Percentiles rank a stretch among this genome's conserved stretches.
phyloP scores from a whole-genome alignment of 176 grass and related monocot genomes.

The Guadua angustifolia region DNA sequence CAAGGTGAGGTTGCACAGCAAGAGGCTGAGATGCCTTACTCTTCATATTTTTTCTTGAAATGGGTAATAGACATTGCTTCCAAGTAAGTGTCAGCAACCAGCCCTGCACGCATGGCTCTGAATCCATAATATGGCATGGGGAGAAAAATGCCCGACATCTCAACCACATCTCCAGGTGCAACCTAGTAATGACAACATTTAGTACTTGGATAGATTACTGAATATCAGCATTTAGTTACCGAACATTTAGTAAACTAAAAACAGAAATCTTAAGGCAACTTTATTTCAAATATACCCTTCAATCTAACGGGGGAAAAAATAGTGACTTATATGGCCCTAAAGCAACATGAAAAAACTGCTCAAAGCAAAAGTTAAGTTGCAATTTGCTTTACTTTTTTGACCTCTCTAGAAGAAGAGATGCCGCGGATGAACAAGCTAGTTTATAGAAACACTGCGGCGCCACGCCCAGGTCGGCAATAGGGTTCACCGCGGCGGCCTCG shows the following conservation, averaged over 20 bases:
- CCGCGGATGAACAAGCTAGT: no score
- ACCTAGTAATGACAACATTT: slow-evolving; percentile 61
- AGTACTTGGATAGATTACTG: neutral
- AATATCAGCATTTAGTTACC: slow-evolving; percentile 11
- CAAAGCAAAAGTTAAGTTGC: no score
- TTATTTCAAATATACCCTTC: neutral
- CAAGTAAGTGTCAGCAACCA: slow-evolving; percentile 99
- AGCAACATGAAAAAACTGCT: no score
- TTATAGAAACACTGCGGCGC: slow-evolving; percentile 18
- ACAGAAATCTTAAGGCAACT: neutral
- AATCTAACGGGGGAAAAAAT: no score
- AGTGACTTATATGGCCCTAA: no score
- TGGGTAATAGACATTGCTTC: slow-evolving; percentile 97
- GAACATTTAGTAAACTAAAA: slow-evolving; percentile 5
- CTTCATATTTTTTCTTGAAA: slow-evolving; percentile 99
- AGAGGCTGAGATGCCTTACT: slow-evolving; percentile 59
- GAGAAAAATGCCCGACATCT: slow-evolving; percentile 93
- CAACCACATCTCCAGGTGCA: slow-evolving; percentile 94
- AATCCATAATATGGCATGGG: slow-evolving; percentile 97
- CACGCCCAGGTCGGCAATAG: slow-evolving; percentile 10
- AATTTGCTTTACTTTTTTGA: no score
- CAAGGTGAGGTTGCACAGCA: neutral
- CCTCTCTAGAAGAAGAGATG: no score
- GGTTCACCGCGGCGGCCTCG: slow-evolving; percentile 13
- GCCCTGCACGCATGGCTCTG: slow-evolving; percentile 91